A percentile compares a stretch with the other conserved stretches of the same genome.
These are phyloP conservation scores for Alternaria solani DNA, from an alignment of 2,329 filamentous ascomycete species.

Conservation along the genomic window DNA sequence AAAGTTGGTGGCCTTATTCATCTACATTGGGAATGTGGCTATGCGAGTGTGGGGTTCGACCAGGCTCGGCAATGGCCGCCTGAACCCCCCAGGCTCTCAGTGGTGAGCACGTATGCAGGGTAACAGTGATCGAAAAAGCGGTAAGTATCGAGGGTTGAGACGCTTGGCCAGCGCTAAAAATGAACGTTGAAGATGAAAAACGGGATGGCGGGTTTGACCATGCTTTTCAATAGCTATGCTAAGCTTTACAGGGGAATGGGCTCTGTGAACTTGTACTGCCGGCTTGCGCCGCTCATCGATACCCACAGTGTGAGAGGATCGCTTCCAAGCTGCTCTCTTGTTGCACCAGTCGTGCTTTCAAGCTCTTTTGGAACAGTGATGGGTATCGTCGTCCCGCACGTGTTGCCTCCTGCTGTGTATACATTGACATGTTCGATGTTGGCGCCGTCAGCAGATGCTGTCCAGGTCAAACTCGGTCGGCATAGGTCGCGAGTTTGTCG, in stretches of 20 bases:
- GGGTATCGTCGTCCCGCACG: slow-evolving; percentile 61
- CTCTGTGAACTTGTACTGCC: slow-evolving; percentile 45
- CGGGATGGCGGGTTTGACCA: not conserved
- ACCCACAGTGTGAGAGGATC: slow-evolving; percentile 53
- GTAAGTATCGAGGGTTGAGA: not conserved
- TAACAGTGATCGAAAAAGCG: not conserved
- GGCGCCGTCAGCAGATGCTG: slow-evolving; percentile 52
- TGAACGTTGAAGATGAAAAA: slow-evolving; percentile 14
- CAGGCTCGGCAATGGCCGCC: slow-evolving; percentile 5
- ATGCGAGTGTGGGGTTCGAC: slow-evolving; percentile 2
- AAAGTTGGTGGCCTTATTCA: not conserved
- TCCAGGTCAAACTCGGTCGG: slow-evolving; percentile 59
- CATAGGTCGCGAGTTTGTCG: slow-evolving; percentile 64
- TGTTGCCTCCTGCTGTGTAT: slow-evolving; percentile 57
- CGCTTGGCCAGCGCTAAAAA: not conserved
- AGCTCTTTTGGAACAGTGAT: slow-evolving; percentile 62
- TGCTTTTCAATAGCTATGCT: not conserved
- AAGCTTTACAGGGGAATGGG: slow-evolving; percentile 34
- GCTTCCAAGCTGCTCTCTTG: slow-evolving; percentile 62
- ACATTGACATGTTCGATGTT: slow-evolving; percentile 62
- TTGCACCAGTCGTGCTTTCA: slow-evolving; percentile 54
- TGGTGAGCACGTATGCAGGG: not conserved
- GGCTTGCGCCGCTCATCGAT: slow-evolving; percentile 47
- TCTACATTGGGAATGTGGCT: slow-evolving; percentile 19
- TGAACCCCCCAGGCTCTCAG: slow-evolving; percentile 1